Percentiles rank a stretch among this genome's conserved stretches.
phyloP scores from a whole-genome alignment of 495 filamentous ascomycete species.

The Penicillium waksmanii region DNA sequence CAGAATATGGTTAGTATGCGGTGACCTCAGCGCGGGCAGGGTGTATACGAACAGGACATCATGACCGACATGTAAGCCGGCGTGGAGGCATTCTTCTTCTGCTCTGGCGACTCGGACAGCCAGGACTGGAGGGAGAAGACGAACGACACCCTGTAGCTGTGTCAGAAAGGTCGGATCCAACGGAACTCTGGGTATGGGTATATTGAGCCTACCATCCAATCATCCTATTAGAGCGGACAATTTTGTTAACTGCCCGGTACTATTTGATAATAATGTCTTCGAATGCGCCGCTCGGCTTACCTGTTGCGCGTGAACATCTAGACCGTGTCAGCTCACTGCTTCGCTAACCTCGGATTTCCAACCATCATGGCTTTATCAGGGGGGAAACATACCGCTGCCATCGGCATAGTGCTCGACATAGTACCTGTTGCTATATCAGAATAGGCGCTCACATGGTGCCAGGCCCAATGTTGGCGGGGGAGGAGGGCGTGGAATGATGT shows the following conservation, averaged over 20 bases:
- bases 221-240: slow-evolving; percentile 46
- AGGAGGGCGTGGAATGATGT: background rate
- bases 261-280: background rate
- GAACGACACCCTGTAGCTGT: slow-evolving; percentile 68
- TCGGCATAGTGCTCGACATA: slow-evolving; percentile 82
- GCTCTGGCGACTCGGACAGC: slow-evolving; percentile 81
- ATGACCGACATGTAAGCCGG: slow-evolving; percentile 84
- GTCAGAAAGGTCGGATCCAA: slow-evolving; percentile 12
- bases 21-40: background rate
- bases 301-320: slow-evolving; percentile 90
- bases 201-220: slow-evolving; percentile 72
- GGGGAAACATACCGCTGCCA: slow-evolving; percentile 75
- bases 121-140: slow-evolving; percentile 83
- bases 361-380: background rate
- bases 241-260: slow-evolving; percentile 15
- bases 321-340: slow-evolving; percentile 23
- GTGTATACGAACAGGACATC: slow-evolving; percentile 73
- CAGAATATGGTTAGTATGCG: slow-evolving; percentile 20
- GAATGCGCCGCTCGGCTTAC: slow-evolving; percentile 47
- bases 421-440: slow-evolving; percentile 53
- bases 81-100: slow-evolving; percentile 65
- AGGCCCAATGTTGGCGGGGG: background rate
- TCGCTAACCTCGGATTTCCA: slow-evolving; percentile 1
- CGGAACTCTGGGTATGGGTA: background rate
- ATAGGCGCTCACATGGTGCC: background rate